Conservation (phyloP, 306 rosid genomes). For the Citrullus colocynthis region DNA sequence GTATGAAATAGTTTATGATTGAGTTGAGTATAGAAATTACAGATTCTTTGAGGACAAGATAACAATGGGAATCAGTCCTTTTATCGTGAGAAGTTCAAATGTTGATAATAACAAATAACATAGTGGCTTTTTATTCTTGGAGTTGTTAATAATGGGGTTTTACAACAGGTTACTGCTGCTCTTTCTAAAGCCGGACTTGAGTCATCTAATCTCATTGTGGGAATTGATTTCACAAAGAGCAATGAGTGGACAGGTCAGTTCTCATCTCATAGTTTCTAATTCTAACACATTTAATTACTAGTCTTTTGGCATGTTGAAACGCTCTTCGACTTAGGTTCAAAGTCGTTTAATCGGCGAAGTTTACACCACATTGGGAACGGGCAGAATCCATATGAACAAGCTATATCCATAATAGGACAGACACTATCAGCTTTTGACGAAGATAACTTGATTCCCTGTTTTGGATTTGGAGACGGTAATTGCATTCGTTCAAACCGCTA, state of each 20-base stretch:
- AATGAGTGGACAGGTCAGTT: slow-evolving; percentile 85
- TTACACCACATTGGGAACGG: slow-evolving; percentile 64
- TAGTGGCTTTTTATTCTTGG: not conserved
- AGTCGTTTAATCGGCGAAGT: slow-evolving; percentile 67
- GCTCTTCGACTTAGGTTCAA: slow-evolving; percentile 31
- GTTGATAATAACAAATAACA: not conserved
- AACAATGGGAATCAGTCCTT: not conserved
- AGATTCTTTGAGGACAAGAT: not conserved
- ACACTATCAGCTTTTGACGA: slow-evolving; percentile 63
- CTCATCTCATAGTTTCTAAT: not conserved
- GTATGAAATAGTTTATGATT: not conserved
- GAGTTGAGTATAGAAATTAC: not conserved
- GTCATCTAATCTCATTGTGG: slow-evolving; percentile 86
- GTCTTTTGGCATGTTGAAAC: not conserved
- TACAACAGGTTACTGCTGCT: slow-evolving; percentile 64
- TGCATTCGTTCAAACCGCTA: not conserved
- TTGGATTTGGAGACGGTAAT: slow-evolving; percentile 90
- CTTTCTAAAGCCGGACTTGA: slow-evolving; percentile 76
- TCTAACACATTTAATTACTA: not conserved
- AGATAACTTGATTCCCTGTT: slow-evolving; percentile 85
- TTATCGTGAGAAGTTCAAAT: not conserved
- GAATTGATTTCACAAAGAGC: slow-evolving; percentile 92
- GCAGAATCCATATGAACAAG: slow-evolving; percentile 72
- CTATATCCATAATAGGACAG: slow-evolving; percentile 76
- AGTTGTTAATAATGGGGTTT: not conserved